These are phyloP conservation scores for Trametes elegans DNA, from an alignment of 768 basidiomycete genomes.

Conservation along the genomic window DNA sequence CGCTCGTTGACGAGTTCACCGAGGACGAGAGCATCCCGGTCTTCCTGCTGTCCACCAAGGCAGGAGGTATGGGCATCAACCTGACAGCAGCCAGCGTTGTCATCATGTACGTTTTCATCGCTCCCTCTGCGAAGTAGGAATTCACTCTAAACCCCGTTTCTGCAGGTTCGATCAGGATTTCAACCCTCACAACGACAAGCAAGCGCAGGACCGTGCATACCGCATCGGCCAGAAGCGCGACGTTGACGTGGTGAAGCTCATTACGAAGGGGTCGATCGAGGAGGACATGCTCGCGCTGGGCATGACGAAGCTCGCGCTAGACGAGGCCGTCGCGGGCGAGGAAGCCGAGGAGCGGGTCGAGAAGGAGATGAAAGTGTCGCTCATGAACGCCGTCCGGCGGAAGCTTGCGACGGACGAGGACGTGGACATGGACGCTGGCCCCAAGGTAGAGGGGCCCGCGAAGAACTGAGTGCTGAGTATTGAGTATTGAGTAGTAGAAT, in stretches of 20 bases:
- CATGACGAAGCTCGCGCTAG: slow-evolving; percentile 85
- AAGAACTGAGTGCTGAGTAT: not conserved
- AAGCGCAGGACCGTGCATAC: slow-evolving; percentile 97
- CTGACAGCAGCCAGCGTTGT: slow-evolving; percentile 94
- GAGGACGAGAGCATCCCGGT: slow-evolving; percentile 81
- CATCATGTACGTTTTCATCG: slow-evolving; percentile 60
- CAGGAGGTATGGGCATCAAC: slow-evolving; percentile 96
- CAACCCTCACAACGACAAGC: slow-evolving; percentile 96
- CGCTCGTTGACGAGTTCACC: slow-evolving; percentile 93
- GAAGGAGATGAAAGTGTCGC: slow-evolving; percentile 76
- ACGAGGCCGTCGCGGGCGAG: slow-evolving; percentile 90
- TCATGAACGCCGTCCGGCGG: slow-evolving; percentile 81
- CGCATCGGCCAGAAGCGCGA: slow-evolving; percentile 94
- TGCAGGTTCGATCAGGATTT: slow-evolving; percentile 95
- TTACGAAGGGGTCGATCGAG: slow-evolving; percentile 89
- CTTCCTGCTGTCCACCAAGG: slow-evolving; percentile 90
- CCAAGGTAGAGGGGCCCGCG: not conserved
- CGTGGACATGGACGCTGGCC: too few relatives aligned
- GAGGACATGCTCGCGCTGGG: slow-evolving; percentile 94
- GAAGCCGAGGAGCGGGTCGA: slow-evolving; percentile 60
- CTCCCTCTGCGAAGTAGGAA: too few relatives aligned
- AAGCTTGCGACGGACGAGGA: slow-evolving; percentile 52
- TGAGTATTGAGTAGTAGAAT: not conserved
- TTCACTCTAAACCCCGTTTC: too few relatives aligned
- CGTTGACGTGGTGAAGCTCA: slow-evolving; percentile 93